These are phyloP conservation scores for Penicillium rolfsii DNA, from an alignment of 2,329 filamentous ascomycete genomes.

Conservation along the genomic window DNA sequence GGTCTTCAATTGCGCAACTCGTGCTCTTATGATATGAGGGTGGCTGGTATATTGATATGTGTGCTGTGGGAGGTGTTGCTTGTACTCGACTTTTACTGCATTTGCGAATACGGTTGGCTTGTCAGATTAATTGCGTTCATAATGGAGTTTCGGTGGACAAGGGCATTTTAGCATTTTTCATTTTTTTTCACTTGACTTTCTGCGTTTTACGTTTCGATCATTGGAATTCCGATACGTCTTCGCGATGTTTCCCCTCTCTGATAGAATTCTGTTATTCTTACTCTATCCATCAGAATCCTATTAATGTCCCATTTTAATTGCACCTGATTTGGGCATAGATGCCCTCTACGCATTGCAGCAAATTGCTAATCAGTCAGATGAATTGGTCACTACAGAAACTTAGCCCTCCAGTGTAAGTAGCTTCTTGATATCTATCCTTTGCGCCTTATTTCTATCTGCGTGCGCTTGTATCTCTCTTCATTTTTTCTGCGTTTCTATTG, in stretches of 20 bases:
- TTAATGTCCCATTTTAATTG: background rate
- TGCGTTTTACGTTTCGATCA: background rate
- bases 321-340: background rate
- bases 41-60: background rate
- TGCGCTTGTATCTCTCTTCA: too few species aligned
- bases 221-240: background rate
- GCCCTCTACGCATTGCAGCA: background rate
- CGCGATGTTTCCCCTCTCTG: background rate
- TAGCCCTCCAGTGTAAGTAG: too few species aligned
- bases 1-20: conserved; percentile 34
- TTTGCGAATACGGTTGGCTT: background rate
- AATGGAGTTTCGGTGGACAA: background rate
- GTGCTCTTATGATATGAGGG: conserved; percentile 33
- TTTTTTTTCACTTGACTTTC: background rate
- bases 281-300: background rate
- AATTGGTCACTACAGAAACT: background rate
- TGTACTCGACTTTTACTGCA: background rate
- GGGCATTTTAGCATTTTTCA: background rate
- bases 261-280: background rate
- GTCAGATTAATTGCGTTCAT: background rate
- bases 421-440: too few species aligned
- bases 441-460: too few species aligned
- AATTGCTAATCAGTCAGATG: background rate
- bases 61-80: background rate
- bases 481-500: too few species aligned